These are phyloP conservation scores for Microglena sp. DNA, from an alignment of 139 green algal genomes.

Conservation along the genomic window DNA sequence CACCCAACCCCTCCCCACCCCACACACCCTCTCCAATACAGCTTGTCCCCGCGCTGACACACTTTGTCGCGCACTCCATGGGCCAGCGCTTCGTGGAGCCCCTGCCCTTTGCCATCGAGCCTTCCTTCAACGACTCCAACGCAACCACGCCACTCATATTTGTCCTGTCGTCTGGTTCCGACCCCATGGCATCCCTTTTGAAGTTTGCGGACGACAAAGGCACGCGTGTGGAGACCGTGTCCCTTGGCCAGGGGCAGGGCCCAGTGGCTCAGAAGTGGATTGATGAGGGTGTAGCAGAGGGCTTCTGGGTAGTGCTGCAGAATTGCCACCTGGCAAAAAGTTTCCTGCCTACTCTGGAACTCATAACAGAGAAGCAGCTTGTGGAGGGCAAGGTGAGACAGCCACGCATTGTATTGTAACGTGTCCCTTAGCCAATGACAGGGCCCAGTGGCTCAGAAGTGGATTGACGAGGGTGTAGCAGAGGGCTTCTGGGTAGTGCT, in stretches of 20 bases:
- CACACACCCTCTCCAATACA: too few species aligned
- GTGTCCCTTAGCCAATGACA: constrained; percentile 74
- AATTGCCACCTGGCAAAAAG: constrained; percentile 70
- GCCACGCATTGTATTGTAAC: too few species aligned
- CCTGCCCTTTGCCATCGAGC: constrained; percentile 63
- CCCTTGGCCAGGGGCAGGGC: constrained; percentile 68
- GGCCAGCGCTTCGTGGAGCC: constrained; percentile 67
- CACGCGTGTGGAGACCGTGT: constrained; percentile 57
- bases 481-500: constrained; percentile 61
- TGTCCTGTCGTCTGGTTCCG: constrained; percentile 59
- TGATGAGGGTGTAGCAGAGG: constrained; percentile 44
- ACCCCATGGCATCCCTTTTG: constrained; percentile 68
- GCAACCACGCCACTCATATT: constrained; percentile 62
- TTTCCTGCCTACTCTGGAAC: constrained; percentile 59
- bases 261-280: constrained; percentile 56
- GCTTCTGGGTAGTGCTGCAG: constrained; percentile 72
- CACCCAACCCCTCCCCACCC: too few species aligned
- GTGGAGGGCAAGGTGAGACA: constrained; percentile 38
- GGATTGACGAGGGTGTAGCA: constrained; percentile 47
- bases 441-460: constrained; percentile 53
- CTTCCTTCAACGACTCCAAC: constrained; percentile 57
- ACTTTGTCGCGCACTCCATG: constrained; percentile 46
- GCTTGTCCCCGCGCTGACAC: constrained; percentile 38
- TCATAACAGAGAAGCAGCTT: constrained; percentile 57
- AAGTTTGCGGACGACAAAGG: constrained; percentile 66